phyloP scores from a whole-genome alignment of 2,329 filamentous ascomycete species.

The Calonectria hawksworthii region DNA sequence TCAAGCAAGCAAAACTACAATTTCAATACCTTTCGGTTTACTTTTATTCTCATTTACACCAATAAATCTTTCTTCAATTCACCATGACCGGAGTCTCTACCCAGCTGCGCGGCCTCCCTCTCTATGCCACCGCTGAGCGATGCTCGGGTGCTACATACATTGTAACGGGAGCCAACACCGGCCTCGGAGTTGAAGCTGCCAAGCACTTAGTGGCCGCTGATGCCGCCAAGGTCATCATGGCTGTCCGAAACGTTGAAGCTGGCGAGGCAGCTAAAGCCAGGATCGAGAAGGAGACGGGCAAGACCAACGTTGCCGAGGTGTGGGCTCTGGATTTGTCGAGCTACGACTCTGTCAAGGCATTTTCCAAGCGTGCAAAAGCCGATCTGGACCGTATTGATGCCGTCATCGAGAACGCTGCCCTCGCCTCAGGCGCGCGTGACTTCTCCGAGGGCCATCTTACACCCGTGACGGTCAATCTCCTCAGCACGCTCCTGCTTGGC shows the following conservation, averaged over 20 bases:
- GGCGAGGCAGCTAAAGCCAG: slow-evolving; percentile 23
- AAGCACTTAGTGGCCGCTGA: slow-evolving; percentile 54
- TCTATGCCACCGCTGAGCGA: slow-evolving; percentile 16
- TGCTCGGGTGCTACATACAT: slow-evolving; percentile 47
- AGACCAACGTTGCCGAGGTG: slow-evolving; percentile 22
- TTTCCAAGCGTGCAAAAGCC: slow-evolving; percentile 47
- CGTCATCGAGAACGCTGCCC: slow-evolving; percentile 57
- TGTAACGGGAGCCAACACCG: slow-evolving; percentile 57
- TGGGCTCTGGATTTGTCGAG: slow-evolving; percentile 29
- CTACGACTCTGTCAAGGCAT: slow-evolving; percentile 45
- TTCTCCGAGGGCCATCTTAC: slow-evolving; percentile 57
- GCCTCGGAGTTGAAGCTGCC: slow-evolving; percentile 57
- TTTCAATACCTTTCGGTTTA: not conserved
- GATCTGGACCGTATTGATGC: slow-evolving; percentile 58
- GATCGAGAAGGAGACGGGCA: slow-evolving; percentile 30
- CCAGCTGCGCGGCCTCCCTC: slow-evolving; percentile 22
- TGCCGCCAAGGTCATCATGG: slow-evolving; percentile 56
- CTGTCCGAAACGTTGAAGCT: slow-evolving; percentile 21
- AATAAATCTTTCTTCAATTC: not conserved
- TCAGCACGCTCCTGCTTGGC: slow-evolving; percentile 60
- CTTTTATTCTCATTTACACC: not conserved
- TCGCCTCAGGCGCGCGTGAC: slow-evolving; percentile 27
- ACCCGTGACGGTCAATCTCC: slow-evolving; percentile 62
- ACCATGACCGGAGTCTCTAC: slow-evolving; percentile 7
- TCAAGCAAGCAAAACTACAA: not conserved